A percentile compares a stretch with the other conserved stretches of the same genome.
phyloP scores from a whole-genome alignment of 495 filamentous ascomycete genomes.

The Stereocaulon alpinum region DNA sequence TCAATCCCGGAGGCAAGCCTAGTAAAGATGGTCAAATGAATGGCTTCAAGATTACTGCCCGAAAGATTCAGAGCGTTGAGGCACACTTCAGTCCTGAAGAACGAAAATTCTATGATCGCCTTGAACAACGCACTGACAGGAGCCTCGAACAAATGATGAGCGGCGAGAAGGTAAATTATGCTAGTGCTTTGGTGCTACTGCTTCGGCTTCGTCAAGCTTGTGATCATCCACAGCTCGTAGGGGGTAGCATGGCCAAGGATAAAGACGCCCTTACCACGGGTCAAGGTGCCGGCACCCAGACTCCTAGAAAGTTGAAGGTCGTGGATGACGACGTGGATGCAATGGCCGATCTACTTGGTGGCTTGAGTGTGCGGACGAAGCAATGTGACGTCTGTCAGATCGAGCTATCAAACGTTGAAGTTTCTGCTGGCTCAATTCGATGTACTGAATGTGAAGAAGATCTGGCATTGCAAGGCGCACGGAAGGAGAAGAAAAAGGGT shows the following conservation, averaged over 20 bases:
- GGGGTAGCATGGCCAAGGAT: slow-evolving; percentile 73
- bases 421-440: slow-evolving; percentile 46
- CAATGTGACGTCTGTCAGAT: slow-evolving; percentile 83
- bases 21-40: slow-evolving; percentile 36
- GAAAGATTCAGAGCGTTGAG: slow-evolving; percentile 72
- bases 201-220: slow-evolving; percentile 84
- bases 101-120: slow-evolving; percentile 68
- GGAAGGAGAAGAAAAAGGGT: slow-evolving; percentile 38
- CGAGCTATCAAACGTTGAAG: slow-evolving; percentile 51
- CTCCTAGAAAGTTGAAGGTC: slow-evolving; percentile 36
- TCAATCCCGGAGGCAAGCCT: slow-evolving; percentile 57
- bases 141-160: slow-evolving; percentile 83
- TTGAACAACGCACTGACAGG: slow-evolving; percentile 75
- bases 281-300: slow-evolving; percentile 33
- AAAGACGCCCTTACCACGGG: slow-evolving; percentile 70
- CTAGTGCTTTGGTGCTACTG: slow-evolving; percentile 76
- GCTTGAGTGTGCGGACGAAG: slow-evolving; percentile 66
- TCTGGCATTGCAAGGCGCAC: slow-evolving; percentile 35
- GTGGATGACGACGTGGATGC: slow-evolving; percentile 59
- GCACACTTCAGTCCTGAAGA: slow-evolving; percentile 73
- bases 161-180: slow-evolving; percentile 60
- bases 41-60: slow-evolving; percentile 76
- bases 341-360: slow-evolving; percentile 75
- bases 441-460: slow-evolving; percentile 67
- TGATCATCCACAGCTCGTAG: slow-evolving; percentile 83